Evolutionary conservation across 2,329 filamentous ascomycete genomes (phyloP).

Genomic region (Colletotrichum sp.): DNA sequence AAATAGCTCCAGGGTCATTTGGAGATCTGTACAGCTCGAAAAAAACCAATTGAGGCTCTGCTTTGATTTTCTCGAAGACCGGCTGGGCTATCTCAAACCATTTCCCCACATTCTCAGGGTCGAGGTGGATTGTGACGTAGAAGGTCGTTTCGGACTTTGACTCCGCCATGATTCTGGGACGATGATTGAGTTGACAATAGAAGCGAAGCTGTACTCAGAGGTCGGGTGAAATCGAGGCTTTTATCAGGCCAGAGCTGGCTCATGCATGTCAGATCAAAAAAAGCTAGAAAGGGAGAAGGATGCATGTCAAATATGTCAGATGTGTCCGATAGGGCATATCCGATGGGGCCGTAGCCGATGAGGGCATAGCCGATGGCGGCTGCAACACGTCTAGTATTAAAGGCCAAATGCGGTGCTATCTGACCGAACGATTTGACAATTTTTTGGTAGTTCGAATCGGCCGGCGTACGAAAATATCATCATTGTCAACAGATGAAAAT

Average conservation of each 20-base stretch:
- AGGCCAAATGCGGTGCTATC: neutral
- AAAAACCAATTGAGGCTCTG: conserved; percentile 47
- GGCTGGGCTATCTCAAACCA: conserved; percentile 26
- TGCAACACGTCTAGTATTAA: neutral
- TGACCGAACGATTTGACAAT: too few relatives aligned
- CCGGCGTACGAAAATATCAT: neutral
- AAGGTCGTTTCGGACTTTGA: neutral
- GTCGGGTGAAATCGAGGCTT: neutral
- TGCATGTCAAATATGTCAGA: neutral
- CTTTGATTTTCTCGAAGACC: conserved; percentile 41
- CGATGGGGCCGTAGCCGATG: neutral
- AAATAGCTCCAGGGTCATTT: conserved; percentile 39
- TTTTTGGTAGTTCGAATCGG: too few relatives aligned
- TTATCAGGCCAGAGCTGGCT: neutral
- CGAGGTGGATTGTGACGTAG: neutral
- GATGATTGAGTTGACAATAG: neutral
- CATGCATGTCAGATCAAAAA: neutral
- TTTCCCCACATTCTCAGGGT: neutral
- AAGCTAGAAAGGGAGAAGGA: too few relatives aligned
- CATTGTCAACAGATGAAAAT: neutral
- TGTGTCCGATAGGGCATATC: neutral
- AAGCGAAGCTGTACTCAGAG: neutral
- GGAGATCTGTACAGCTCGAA: conserved; percentile 44
- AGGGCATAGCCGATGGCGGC: neutral
- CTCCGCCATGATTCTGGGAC: neutral